These are phyloP conservation scores for Fusarium robinianum DNA, from an alignment of 2,329 filamentous ascomycete genomes.

Conservation along the genomic window DNA sequence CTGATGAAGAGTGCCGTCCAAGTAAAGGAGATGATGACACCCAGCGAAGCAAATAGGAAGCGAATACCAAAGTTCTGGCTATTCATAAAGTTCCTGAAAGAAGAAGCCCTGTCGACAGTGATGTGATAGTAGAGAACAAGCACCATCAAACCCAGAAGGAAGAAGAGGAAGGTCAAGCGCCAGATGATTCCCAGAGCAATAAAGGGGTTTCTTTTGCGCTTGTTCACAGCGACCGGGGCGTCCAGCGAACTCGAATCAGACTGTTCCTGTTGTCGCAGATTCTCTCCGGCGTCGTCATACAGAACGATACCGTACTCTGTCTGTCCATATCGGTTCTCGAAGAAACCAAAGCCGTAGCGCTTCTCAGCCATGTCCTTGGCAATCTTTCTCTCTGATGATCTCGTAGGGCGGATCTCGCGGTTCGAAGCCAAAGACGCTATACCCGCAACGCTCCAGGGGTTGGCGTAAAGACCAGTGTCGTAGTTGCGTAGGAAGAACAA, in stretches of 20 bases:
- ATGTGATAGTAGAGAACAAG: constrained; percentile 48
- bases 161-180: constrained; percentile 42
- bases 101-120: constrained; percentile 36
- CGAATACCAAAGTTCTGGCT: constrained; percentile 49
- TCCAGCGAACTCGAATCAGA: constrained; percentile 32
- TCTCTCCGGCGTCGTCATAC: constrained; percentile 26
- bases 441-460: constrained; percentile 40
- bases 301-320: constrained; percentile 36
- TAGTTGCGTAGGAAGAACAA: constrained; percentile 29
- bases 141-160: constrained; percentile 42
- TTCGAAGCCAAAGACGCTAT: constrained; percentile 34
- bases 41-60: constrained; percentile 49
- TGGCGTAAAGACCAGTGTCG: constrained; percentile 36
- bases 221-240: neutral
- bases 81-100: constrained; percentile 47
- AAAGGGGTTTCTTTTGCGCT: constrained; percentile 38
- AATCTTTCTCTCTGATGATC: constrained; percentile 29
- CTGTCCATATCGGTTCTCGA: constrained; percentile 24
- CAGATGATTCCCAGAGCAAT: constrained; percentile 44
- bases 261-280: constrained; percentile 8
- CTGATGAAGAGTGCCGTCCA: constrained; percentile 49
- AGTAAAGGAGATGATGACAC: constrained; percentile 48
- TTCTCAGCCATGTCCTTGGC: constrained; percentile 34
- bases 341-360: constrained; percentile 34
- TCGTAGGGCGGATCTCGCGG: constrained; percentile 26